Evolutionary conservation across 2,329 filamentous ascomycete species (phyloP).

Genomic region (Tolypocladium amazonense): DNA sequence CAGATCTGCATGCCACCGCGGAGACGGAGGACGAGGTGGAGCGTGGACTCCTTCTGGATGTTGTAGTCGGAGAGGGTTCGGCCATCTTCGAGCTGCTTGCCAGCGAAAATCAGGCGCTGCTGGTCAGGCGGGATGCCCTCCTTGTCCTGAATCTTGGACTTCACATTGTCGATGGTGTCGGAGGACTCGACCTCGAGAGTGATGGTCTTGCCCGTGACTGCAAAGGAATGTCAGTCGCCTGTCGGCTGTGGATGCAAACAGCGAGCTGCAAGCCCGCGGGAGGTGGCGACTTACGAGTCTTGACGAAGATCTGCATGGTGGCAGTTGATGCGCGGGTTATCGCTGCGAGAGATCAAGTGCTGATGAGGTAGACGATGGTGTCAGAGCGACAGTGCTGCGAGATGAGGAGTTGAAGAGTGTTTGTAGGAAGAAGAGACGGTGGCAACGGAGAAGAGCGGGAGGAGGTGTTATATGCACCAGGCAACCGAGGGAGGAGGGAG

Average conservation of each 20-base stretch:
- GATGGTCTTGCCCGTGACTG: conserved; percentile 14
- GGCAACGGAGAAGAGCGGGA: conserved; percentile 9
- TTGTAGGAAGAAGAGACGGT: conserved; percentile 5
- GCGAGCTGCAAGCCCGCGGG: neutral
- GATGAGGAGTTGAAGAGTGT: conserved; percentile 7
- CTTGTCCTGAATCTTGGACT: conserved; percentile 98
- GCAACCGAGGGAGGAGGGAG: conserved; percentile 4
- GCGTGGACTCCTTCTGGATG: conserved; percentile 55
- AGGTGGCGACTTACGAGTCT: conserved; percentile 62
- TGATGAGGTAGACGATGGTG: conserved; percentile 4
- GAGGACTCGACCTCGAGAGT: conserved; percentile 67
- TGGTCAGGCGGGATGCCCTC: conserved; percentile 95
- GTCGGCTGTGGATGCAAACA: neutral
- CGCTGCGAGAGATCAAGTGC: conserved; percentile 11
- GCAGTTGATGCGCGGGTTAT: conserved; percentile 18
- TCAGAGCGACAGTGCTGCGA: conserved; percentile 3
- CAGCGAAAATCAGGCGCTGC: conserved; percentile 91
- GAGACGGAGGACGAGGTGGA: conserved; percentile 67
- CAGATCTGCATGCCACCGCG: conserved; percentile 57
- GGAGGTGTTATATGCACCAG: conserved; percentile 21
- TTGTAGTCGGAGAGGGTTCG: conserved; percentile 46
- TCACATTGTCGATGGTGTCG: conserved; percentile 95
- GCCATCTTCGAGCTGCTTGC: conserved; percentile 94
- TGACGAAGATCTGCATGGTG: conserved; percentile 96
- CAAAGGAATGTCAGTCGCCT: conserved; percentile 3